A percentile compares a stretch with the other conserved stretches of the same genome.
These are phyloP conservation scores for Schwanniomyces vanrijiae DNA, from an alignment of 805 yeast species.

Conservation along the genomic window DNA sequence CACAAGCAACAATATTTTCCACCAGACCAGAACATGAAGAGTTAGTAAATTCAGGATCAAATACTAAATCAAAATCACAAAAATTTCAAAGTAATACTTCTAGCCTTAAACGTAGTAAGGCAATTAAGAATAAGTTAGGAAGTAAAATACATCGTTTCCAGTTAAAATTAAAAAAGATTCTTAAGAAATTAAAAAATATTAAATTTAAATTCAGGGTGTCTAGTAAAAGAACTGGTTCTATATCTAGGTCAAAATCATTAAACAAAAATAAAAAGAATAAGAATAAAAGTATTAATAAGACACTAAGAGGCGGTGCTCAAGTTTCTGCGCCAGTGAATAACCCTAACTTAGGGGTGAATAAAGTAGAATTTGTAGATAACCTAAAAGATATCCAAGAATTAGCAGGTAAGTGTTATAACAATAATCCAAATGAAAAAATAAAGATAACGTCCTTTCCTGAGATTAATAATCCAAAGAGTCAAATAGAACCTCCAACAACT, in stretches of 20 bases:
- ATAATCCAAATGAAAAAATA: conserved; percentile 10
- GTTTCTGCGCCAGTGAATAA: conserved; percentile 27
- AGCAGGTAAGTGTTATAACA: conserved; percentile 25
- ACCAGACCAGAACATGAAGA: conserved; percentile 25
- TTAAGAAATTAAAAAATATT: conserved; percentile 20
- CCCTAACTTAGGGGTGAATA: conserved; percentile 24
- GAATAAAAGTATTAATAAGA: conserved; percentile 13
- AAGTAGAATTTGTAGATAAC: conserved; percentile 13
- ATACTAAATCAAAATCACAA: neutral
- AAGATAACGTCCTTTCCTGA: neutral
- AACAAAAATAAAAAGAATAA: conserved; percentile 15
- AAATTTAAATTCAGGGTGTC: conserved; percentile 23
- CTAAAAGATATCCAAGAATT: conserved; percentile 23
- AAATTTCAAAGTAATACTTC: conserved; percentile 9
- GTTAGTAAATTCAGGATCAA: conserved; percentile 2
- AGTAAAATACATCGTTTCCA: conserved; percentile 31
- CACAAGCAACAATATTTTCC: conserved; percentile 47
- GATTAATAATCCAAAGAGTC: neutral
- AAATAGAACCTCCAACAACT: neutral
- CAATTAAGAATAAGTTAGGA: conserved; percentile 36
- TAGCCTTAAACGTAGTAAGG: conserved; percentile 25
- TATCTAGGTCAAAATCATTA: conserved; percentile 5
- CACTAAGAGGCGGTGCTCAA: conserved; percentile 3
- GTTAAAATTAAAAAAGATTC: conserved; percentile 22
- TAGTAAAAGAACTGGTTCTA: conserved; percentile 20